phyloP scores from a whole-genome alignment of 2,329 filamentous ascomycete genomes.

The Aplosporella prunicola region DNA sequence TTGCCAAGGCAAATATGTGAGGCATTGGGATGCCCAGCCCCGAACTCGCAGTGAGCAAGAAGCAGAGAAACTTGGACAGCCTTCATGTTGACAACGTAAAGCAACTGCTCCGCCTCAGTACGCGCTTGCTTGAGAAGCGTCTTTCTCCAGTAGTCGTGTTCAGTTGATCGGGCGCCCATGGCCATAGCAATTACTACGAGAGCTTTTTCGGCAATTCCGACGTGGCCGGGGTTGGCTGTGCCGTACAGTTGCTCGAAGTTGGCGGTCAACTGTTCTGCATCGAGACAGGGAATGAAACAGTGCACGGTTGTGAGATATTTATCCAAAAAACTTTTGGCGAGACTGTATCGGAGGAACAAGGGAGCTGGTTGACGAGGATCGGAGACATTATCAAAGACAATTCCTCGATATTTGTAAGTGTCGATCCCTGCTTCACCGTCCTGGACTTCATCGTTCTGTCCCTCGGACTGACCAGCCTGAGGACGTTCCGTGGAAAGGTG shows the following conservation, averaged over 20 bases:
- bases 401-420: conserved; percentile 1
- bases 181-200: conserved; percentile 1
- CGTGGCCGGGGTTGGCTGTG: neutral
- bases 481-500: neutral
- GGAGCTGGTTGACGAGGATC: neutral
- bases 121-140: conserved; percentile 1
- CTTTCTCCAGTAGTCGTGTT: neutral
- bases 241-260: neutral
- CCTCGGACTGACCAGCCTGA: neutral
- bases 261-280: neutral
- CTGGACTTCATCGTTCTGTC: neutral
- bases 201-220: neutral
- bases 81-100: conserved; percentile 1
- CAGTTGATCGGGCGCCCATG: neutral
- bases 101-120: neutral
- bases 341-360: conserved; percentile 1
- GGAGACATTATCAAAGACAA: conserved; percentile 1
- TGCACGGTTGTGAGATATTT: neutral
- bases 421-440: conserved; percentile 3
- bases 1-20: conserved; percentile 1
- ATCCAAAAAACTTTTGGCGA: conserved; percentile 2
- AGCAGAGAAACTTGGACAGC: conserved; percentile 1
- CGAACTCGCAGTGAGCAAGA: conserved; percentile 6
- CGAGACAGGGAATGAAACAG: conserved; percentile 1
- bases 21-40: neutral